These are phyloP conservation scores for Hypoxylon sp. DNA, from an alignment of 2,329 filamentous ascomycete species.

Conservation along the genomic window DNA sequence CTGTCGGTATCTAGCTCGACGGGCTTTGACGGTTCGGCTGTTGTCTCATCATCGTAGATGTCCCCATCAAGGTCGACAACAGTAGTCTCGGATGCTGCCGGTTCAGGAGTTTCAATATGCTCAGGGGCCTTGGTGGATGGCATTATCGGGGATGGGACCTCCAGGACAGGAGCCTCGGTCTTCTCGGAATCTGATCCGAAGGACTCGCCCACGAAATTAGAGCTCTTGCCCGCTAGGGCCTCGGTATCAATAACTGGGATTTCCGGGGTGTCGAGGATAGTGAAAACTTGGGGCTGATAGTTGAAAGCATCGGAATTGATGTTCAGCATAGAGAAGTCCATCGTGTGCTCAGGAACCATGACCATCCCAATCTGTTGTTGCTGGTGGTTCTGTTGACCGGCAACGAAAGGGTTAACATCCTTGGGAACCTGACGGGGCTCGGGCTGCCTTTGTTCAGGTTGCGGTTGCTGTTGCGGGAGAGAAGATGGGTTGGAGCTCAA, in stretches of 20 bases:
- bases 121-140: conserved; percentile 53
- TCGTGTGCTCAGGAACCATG: conserved; percentile 83
- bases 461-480: conserved; percentile 48
- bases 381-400: conserved; percentile 66
- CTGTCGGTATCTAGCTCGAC: conserved; percentile 61
- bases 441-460: conserved; percentile 57
- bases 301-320: conserved; percentile 68
- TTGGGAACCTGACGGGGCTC: conserved; percentile 71
- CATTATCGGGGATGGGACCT: conserved; percentile 61
- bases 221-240: conserved; percentile 79
- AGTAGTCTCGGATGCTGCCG: conserved; percentile 47
- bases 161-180: conserved; percentile 68
- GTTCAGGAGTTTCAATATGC: conserved; percentile 50
- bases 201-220: conserved; percentile 65
- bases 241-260: conserved; percentile 74
- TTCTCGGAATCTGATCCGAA: conserved; percentile 66
- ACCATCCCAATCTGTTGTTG: conserved; percentile 83
- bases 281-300: conserved; percentile 80
- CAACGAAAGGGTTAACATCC: conserved; percentile 74
- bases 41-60: conserved; percentile 70
- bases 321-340: conserved; percentile 81
- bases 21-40: conserved; percentile 49
- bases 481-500: conserved; percentile 72
- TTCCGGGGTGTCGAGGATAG: conserved; percentile 78
- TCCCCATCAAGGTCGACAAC: conserved; percentile 63